Base-by-base conservation (phyloP, 2,329 filamentous ascomycete genomes). In the Penicillium paneum region DNA sequence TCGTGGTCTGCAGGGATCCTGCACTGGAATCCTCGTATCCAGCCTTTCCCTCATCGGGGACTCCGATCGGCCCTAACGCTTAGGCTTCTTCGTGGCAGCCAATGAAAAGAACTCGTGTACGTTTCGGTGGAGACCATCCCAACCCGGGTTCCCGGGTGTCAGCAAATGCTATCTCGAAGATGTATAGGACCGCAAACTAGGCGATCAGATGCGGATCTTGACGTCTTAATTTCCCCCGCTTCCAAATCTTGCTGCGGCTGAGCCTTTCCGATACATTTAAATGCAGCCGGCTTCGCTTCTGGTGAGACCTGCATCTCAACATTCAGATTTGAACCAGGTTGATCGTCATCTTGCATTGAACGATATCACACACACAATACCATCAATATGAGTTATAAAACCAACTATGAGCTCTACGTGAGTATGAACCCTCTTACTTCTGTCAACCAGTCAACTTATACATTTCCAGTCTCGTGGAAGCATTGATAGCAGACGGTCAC, bases 401-500 rank as follows among this genome's bases (percentile, higher is more conserved):
- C 65, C 60, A 74, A 74, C 66, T 74, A 72, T 53, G 69, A 74
- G 55, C 65, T 71, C 46, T 71, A 73, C 49, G 71, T 73, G 60
- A 61, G 71, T 70, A 1, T 24, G 21, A n/a, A n/a, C 8, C 13
- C 32, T 6, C 5, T 3, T 15, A 49, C 34, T 19, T 17, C 24
- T 21, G 15, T 39, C 8, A 42, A 32, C 34, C 3, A 11, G 13
- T 54, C 56, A 29, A 54, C 31, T 28, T 36, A 0, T 39, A n/a
- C 31, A n/a, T 15, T 39, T 26, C 2, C 21, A 71, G 64, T 62
- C 60, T 50, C 66, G 64, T 43, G 61, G 61, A 41, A 67, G 64
- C 50, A 54, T 67, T 40, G 65, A 71, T 24, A 64, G 63, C 45
- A 64, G 63, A 58, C 62, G 60, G 50, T 64, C 63, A 44, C 66